Percentiles rank a stretch among this genome's conserved stretches.
Conservation (phyloP, 495 filamentous ascomycete species). For the Xylaria curta region DNA sequence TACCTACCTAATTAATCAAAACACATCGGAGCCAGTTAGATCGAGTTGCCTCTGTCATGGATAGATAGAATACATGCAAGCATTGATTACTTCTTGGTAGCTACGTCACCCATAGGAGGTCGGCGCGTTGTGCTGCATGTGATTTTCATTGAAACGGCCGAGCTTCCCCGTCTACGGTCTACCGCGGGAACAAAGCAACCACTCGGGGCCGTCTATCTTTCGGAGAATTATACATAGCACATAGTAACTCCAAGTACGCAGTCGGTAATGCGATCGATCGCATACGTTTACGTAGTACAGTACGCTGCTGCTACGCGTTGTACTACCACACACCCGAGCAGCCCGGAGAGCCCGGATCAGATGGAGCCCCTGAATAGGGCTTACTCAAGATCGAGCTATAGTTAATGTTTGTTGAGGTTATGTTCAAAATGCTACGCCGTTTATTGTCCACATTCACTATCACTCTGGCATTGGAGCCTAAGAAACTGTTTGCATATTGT, state of each 20-base stretch:
- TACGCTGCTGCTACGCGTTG: neutral
- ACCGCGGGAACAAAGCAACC: constrained; percentile 2
- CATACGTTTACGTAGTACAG: neutral
- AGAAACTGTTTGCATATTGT: neutral
- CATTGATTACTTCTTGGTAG: neutral
- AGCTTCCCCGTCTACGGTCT: neutral
- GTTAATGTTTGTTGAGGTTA: neutral
- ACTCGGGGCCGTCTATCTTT: neutral
- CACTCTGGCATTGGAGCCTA: neutral
- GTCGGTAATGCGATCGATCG: neutral
- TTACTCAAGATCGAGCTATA: neutral
- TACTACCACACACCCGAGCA: neutral
- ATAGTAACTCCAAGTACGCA: neutral
- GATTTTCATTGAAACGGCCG: neutral
- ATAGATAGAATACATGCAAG: neutral
- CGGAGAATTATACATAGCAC: neutral
- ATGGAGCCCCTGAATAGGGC: constrained; percentile 10
- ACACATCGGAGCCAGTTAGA: neutral
- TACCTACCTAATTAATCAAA: neutral
- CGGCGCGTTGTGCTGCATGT: neutral
- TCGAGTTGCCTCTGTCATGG: neutral
- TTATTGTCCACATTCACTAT: neutral
- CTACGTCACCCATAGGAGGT: neutral
- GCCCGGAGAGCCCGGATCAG: constrained; percentile 11
- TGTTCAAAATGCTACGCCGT: neutral